Percentiles rank a stretch among this genome's conserved stretches.
These are phyloP conservation scores for Pisolithus thermaeus DNA, from an alignment of 1,284 basidiomycete species.

Conservation along the genomic window DNA sequence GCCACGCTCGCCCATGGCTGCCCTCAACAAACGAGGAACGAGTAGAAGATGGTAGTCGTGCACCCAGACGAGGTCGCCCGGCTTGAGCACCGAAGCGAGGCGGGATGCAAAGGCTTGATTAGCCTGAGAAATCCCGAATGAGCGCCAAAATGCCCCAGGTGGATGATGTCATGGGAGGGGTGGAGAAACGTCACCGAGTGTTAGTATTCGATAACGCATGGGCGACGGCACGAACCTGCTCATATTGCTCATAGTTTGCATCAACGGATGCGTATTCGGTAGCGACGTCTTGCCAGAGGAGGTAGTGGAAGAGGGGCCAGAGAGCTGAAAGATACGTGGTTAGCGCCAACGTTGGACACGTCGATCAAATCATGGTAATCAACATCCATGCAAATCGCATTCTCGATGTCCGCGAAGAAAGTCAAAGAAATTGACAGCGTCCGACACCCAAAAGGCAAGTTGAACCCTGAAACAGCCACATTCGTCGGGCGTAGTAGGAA, in stretches of 20 bases:
- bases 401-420: background rate
- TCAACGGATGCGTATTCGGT: constrained; percentile 80
- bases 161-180: background rate
- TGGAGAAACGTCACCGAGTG: too few relatives aligned
- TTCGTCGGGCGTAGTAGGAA: background rate
- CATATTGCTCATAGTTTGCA: constrained; percentile 54
- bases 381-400: too few relatives aligned
- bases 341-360: background rate
- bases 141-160: background rate
- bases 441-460: too few relatives aligned
- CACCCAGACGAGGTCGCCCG: constrained; percentile 89
- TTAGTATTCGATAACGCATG: background rate
- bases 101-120: constrained; percentile 83
- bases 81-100: constrained; percentile 73
- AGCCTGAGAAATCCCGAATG: constrained; percentile 40
- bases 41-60: constrained; percentile 94
- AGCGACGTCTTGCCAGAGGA: constrained; percentile 94
- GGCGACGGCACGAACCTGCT: constrained; percentile 14
- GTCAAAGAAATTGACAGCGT: too few relatives aligned
- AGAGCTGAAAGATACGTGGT: constrained; percentile 52
- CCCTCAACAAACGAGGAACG: constrained; percentile 81
- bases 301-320: constrained; percentile 98
- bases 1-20: constrained; percentile 28
- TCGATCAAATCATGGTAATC: too few relatives aligned
- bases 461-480: background rate